Percentiles rank a stretch among this genome's conserved stretches.
Evolutionary conservation across 805 yeast species (phyloP).

Genomic region (Candida patagonica): DNA sequence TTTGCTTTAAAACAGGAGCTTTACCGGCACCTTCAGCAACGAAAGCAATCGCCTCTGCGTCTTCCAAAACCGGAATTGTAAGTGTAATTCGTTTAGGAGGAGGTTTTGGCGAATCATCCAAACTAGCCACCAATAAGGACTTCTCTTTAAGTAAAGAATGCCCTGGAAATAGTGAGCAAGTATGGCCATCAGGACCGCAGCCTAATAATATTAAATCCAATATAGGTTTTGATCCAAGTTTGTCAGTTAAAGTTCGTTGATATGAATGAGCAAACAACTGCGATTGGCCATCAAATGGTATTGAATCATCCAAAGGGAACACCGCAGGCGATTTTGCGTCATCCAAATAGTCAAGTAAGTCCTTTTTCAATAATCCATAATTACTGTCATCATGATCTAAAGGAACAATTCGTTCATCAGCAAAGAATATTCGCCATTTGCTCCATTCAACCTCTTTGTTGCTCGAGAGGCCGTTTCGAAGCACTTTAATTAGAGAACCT

Average conservation of each 20-base stretch:
- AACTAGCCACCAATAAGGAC: slow-evolving; percentile 44
- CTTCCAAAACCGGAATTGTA: slow-evolving; percentile 65
- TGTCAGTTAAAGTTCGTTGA: slow-evolving; percentile 45
- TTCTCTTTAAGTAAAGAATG: slow-evolving; percentile 56
- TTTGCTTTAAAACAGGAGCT: slow-evolving; percentile 58
- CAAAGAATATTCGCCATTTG: slow-evolving; percentile 52
- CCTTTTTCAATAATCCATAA: slow-evolving; percentile 64
- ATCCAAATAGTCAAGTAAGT: slow-evolving; percentile 42
- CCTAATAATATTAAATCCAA: slow-evolving; percentile 71
- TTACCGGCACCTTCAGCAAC: slow-evolving; percentile 88
- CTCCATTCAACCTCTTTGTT: slow-evolving; percentile 23
- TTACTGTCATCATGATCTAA: slow-evolving; percentile 77
- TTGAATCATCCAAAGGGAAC: slow-evolving; percentile 53
- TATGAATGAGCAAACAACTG: slow-evolving; percentile 57
- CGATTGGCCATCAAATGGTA: slow-evolving; percentile 46
- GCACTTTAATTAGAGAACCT: slow-evolving; percentile 76
- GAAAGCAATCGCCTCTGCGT: slow-evolving; percentile 52
- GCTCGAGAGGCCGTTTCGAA: slow-evolving; percentile 54
- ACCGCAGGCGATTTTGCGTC: slow-evolving; percentile 45
- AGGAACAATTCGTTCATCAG: slow-evolving; percentile 87
- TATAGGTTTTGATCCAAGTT: slow-evolving; percentile 25
- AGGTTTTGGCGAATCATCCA: slow-evolving; percentile 84
- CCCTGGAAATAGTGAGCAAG: slow-evolving; percentile 87
- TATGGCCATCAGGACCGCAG: slow-evolving; percentile 95
- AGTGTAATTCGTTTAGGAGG: slow-evolving; percentile 88